phyloP scores from a whole-genome alignment of 371 early-diverging fungal species.

The Mucor piriformis region DNA sequence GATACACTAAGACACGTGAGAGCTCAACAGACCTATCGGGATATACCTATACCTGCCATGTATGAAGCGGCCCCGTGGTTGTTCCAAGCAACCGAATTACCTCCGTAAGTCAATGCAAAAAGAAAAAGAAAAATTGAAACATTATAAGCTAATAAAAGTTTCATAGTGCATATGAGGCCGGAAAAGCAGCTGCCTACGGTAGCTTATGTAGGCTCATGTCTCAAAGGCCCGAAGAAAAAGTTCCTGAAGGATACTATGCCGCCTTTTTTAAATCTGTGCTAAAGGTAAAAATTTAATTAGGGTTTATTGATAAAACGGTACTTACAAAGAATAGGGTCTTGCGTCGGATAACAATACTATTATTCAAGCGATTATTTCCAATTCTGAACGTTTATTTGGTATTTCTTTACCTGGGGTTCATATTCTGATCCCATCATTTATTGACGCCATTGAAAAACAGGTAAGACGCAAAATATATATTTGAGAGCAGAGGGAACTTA shows the following conservation, averaged over 20 bases:
- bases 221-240: conserved; percentile 64
- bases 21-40: conserved; percentile 59
- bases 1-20: conserved; percentile 61
- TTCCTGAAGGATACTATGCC: conserved; percentile 57
- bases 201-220: conserved; percentile 78
- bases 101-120: conserved; percentile 57
- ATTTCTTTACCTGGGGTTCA: conserved; percentile 67
- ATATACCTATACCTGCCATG: conserved; percentile 59
- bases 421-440: conserved; percentile 68
- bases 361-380: conserved; percentile 65
- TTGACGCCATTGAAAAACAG: conserved; percentile 62
- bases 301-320: background rate
- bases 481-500: background rate
- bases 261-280: conserved; percentile 71
- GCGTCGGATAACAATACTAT: conserved; percentile 54
- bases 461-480: conserved; percentile 23
- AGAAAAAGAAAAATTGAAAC: too few species aligned
- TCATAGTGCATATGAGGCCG: conserved; percentile 55
- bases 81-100: conserved; percentile 66
- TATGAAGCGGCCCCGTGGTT: conserved; percentile 72
- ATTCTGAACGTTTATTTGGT: conserved; percentile 67
- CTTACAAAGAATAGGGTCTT: conserved; percentile 52
- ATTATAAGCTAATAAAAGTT: too few species aligned
- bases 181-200: conserved; percentile 66
- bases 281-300: conserved; percentile 38